Base-by-base conservation (phyloP, 305 asterid genomes). In the Galium porrigens region DNA sequence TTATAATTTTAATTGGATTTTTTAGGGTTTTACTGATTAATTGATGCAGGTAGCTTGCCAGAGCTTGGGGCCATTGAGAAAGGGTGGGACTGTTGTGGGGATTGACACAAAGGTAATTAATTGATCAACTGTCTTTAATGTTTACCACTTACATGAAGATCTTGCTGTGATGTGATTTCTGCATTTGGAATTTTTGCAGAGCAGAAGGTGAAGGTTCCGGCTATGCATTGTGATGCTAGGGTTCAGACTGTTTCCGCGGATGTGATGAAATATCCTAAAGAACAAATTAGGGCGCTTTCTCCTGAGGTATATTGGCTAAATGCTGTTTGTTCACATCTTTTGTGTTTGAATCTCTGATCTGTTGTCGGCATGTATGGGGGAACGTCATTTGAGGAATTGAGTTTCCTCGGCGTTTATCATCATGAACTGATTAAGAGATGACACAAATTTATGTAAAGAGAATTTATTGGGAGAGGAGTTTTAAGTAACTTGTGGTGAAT, bases 121-220 rank as follows among this genome's bases (percentile, higher is more conserved):
- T 15, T 17, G 3, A 46, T 10, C 42, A 8, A 15, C 9, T 3
- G 54, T 6, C 29, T 37, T 42, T 41, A 2, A 27, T 36, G 36
- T 5, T 11, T 39, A 46, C 0, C 20, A 14, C 20, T 12, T 12
- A 46, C 20, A 46, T 46, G 22, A 46, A 4, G 53, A n/a, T 46
- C 14, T 4, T 15, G 22, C 2, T 4, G 53, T 4, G 5, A 42
- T 42, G 51, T 14, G 51, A 12, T 42, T 42, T 14, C 51, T 14
- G 6, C n/a, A 3, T 15, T 15, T 1, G 53, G 74, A 69, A 62
- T 46, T 63, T 74, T 66, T 82, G 84, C 86, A 79, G 88, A 78
- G 81, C 94, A 90, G 97, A 86, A 84, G 80, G 96, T 87, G 81
- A 90, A 84, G 80, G 94, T 88, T 68, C 97, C 97, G 1, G 70